These are phyloP conservation scores for Metschnikowia gruessii DNA, from an alignment of 805 yeast genomes.

Conservation along the genomic window DNA sequence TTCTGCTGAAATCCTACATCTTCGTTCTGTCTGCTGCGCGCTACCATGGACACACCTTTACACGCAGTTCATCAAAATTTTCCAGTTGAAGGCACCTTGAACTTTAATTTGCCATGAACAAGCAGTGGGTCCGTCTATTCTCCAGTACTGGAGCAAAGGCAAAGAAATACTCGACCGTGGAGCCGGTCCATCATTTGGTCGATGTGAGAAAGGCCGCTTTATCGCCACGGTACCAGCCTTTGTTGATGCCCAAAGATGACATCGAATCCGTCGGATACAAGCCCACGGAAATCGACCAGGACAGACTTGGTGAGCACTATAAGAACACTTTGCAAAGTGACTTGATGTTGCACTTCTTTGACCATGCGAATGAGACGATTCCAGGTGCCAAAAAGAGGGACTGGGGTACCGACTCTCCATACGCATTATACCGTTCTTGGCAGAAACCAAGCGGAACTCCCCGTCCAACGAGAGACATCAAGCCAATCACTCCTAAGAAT, in stretches of 20 bases:
- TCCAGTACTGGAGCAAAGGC: constrained; percentile 48
- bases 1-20: constrained; percentile 1
- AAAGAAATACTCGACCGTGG: constrained; percentile 59
- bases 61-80: constrained; percentile 13
- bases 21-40: constrained; percentile 7
- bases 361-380: constrained; percentile 54
- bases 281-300: constrained; percentile 75
- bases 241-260: constrained; percentile 67
- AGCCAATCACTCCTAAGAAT: constrained; percentile 62
- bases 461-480: constrained; percentile 70
- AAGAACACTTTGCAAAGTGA: constrained; percentile 72
- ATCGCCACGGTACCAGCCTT: constrained; percentile 69
- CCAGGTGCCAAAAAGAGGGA: constrained; percentile 71
- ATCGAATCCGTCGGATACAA: constrained; percentile 73
- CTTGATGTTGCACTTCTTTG: constrained; percentile 70
- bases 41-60: constrained; percentile 2
- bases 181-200: constrained; percentile 90
- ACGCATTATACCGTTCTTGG: constrained; percentile 77
- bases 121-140: constrained; percentile 30
- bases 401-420: constrained; percentile 89
- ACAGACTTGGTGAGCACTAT: constrained; percentile 76
- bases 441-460: constrained; percentile 74
- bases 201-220: constrained; percentile 69
- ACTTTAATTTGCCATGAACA: constrained; percentile 16
- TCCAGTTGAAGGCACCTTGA: constrained; percentile 12